Evolutionary conservation across 2,329 filamentous ascomycete genomes (phyloP), one percentile per base, ranked within the genome.

Genomic region (Calonectria pseudoturangicola): DNA sequence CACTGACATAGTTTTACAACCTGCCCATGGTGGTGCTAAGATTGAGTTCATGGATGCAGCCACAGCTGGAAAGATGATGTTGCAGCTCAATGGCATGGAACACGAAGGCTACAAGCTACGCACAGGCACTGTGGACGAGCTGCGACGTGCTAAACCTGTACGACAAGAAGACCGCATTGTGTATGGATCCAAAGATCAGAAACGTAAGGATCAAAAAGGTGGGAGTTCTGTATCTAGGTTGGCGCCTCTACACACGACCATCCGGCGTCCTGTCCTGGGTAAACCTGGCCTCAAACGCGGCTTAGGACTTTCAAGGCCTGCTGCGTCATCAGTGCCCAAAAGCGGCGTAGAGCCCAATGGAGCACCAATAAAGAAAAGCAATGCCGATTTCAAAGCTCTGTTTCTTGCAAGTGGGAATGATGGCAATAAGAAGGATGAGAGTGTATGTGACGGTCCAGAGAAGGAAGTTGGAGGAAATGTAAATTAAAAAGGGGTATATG

Each of bases 21-120:
- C 95, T 1, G 91, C 95, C 72, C 94, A 98, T 74, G 92, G 93
- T 71, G 96, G 95, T 15, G 97, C 96, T 6, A 93, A 96, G 68
- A 89, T 98, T 45, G 97, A 98, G 81, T 98, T 94, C 79, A 86
- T 86, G 2, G 91, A 94, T 64, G 88, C 93, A 2, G 88, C 91
- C 2, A 89, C 92, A 43, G 94, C 94, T 0, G 96, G 96, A 30
- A 93, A 90, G 80, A 94, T 93, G 1, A 87, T 90, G n/a, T 81
- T 93, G 9, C 87, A 86, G 30, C 84, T 93, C 3, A 87, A 91
- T 51, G 89, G 89, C 7, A 80, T 87, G 65, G 88, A 90, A 63
- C 88, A 93, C 54, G 88, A 86, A 58, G 89, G 87, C 3, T 85
- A 86, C 43, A 89, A 85, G 69, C 84, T 93, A 28, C 88, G 87